Base-by-base conservation (phyloP, 805 yeast genomes). In the Metschnikowia orientalis region DNA sequence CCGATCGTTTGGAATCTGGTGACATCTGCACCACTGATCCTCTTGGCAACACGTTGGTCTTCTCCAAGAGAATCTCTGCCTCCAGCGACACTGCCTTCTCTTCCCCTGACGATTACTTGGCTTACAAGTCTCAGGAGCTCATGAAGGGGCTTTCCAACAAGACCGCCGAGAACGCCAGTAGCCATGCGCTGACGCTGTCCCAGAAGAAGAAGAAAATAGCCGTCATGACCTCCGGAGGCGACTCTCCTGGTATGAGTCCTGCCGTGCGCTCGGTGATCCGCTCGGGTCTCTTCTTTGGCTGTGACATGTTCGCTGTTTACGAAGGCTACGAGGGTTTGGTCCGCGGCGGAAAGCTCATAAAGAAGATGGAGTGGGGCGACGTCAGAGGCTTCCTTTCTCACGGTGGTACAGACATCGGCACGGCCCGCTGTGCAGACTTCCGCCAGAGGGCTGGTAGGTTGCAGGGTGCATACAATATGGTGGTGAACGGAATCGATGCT, bases 141-240 rank as follows among this genome's bases (percentile, higher is more conserved):
- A 37, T 57, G 38, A 30, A 32, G 33, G 37, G 25, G 8, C 15
- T 14, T 10, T 24, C 14, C 10, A 18, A 6, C 8, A 12, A 16
- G 21, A 17, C 9, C 2, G 26, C 18, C 11, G 19, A 15, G 28
- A 25, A 24, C 8, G 17, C 26, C 9, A 6, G 29, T 20, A 18
- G 12, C 17, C 23, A 8, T 6, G 10, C 28, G 11, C 23, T 18
- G 33, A 38, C 12, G 11, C 16, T 12, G n/a, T 23, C 30, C 20
- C 27, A 8, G 17, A 33, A 25, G 35, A 40, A 28, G 32, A 42
- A 37, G 36, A 43, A 78, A 47, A 85, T 92, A 44, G 98, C 95
- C 4, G 92, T 92, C 31, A 88, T 92, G 90, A 92, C 97, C 5
- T 86, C 95, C 1, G 98, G 98, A 49, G 98, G 99, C 61, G 99